These are phyloP conservation scores for Fusarium sp. DNA, from an alignment of 2,329 filamentous ascomycete genomes.

Conservation along the genomic window DNA sequence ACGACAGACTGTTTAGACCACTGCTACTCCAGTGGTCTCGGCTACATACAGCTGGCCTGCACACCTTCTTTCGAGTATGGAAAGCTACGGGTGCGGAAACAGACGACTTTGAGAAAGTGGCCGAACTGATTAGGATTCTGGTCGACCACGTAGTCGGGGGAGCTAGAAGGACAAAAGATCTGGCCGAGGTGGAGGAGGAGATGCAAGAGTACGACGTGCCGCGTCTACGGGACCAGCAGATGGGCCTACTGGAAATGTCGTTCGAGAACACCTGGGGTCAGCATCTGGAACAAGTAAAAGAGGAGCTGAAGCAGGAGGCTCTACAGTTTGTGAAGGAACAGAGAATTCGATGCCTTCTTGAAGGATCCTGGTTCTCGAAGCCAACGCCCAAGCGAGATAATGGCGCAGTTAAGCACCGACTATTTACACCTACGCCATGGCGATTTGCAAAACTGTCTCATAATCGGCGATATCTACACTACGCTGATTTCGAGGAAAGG, in stretches of 20 bases:
- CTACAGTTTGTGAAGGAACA: conserved; percentile 98
- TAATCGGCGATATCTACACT: conserved; percentile 91
- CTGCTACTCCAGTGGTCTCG: conserved; percentile 93
- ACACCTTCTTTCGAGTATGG: conserved; percentile 93
- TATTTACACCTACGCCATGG: conserved; percentile 72
- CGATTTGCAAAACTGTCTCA: conserved; percentile 90
- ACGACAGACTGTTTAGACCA: conserved; percentile 89
- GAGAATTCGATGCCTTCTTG: conserved; percentile 87
- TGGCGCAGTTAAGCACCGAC: conserved; percentile 53
- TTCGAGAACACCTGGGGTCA: conserved; percentile 97
- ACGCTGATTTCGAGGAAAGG: conserved; percentile 82
- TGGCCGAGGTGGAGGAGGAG: conserved; percentile 90
- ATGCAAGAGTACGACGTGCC: conserved; percentile 85
- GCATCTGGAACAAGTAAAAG: conserved; percentile 89
- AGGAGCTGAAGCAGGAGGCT: conserved; percentile 90
- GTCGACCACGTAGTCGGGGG: conserved; percentile 90
- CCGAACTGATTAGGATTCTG: conserved; percentile 89
- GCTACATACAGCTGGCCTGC: conserved; percentile 85
- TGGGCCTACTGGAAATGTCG: conserved; percentile 89
- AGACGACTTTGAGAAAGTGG: conserved; percentile 94
- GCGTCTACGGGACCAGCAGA: conserved; percentile 86
- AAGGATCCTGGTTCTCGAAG: conserved; percentile 87
- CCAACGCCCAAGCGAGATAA: conserved; percentile 58
- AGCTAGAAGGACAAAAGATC: conserved; percentile 83
- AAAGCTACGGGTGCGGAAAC: conserved; percentile 86